A percentile compares a stretch with the other conserved stretches of the same genome.
phyloP scores from a whole-genome alignment of 169 alveolate genomes.

The Fabrea salina region DNA sequence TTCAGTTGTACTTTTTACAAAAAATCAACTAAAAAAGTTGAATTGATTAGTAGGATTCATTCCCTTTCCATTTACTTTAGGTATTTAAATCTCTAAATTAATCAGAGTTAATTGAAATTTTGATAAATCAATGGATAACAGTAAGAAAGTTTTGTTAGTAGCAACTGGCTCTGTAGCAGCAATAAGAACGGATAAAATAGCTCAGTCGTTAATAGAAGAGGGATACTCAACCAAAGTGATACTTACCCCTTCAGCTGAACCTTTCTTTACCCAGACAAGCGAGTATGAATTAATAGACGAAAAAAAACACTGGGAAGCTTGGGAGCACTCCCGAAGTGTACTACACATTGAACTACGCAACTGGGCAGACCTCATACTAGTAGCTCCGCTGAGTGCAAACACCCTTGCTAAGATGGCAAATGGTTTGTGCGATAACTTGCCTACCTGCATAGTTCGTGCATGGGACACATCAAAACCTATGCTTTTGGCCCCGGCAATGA shows the following conservation, averaged over 20 bases:
- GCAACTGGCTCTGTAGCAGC: conserved; percentile 90
- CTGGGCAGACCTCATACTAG: conserved; percentile 87
- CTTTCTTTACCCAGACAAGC: conserved; percentile 41
- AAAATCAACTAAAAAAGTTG: too few relatives aligned
- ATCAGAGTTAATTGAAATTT: too few relatives aligned
- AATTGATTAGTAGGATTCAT: too few relatives aligned
- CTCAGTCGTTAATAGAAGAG: conserved; percentile 39
- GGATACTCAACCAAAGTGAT: conserved; percentile 59
- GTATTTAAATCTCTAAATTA: too few relatives aligned
- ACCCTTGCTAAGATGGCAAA: conserved; percentile 88
- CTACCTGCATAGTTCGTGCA: conserved; percentile 90
- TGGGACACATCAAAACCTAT: conserved; percentile 88
- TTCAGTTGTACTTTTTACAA: too few relatives aligned
- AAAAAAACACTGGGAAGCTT: conserved; percentile 64
- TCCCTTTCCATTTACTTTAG: too few relatives aligned
- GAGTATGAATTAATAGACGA: conserved; percentile 64
- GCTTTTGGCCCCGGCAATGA: conserved; percentile 94
- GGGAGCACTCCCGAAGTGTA: conserved; percentile 68
- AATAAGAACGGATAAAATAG: conserved; percentile 72
- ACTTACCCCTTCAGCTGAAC: conserved; percentile 56
- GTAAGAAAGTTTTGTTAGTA: conserved; percentile 76
- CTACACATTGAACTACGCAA: conserved; percentile 81
- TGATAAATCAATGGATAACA: too few relatives aligned
- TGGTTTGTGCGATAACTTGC: conserved; percentile 91
- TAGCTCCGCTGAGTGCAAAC: conserved; percentile 94